Evolutionary conservation across 2,329 filamentous ascomycete genomes (phyloP), one percentile per base, ranked within the genome.

Genomic region (Sphaerulina populicola): DNA sequence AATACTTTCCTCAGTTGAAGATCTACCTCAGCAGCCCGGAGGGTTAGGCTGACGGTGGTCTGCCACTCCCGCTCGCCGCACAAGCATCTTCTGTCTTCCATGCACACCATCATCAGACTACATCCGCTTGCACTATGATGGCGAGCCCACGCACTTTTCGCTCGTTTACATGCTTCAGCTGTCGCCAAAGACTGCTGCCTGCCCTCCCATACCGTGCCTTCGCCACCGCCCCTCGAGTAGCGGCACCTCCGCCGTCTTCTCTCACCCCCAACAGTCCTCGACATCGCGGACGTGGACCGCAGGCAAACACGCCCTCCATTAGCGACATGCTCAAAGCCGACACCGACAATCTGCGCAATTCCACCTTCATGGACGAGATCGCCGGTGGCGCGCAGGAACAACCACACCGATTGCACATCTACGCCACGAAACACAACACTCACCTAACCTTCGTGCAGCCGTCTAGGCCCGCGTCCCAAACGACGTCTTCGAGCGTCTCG

Each of bases 371-470:
- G 11, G 31, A 53, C n/a, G 63, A 62, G 35, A 49, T 60, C 37
- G 52, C 54, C 36, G 45, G 55, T 15, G 48, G 18, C 29, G 6
- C 14, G 12, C 35, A 35, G 35, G 48, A 60, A 12, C 49, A 52
- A 39, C 84, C 86, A 2, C 88, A 88, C 73, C 88, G 94, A 68
- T 78, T 98, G 57, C 88, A 95, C 73, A 76, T 98, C 68, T 91
- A 82, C 71, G 74, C 85, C 27, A 84, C 86, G 68, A 94, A 88
- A 73, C 93, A 96, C 79, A 98, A 98, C 74, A 93, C 88, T 15
- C 88, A 97, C 71, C 79, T 98, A 63, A 96, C 90, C 1, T 80
- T 96, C 59, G 88, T 89, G 18, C 83, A 84, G 64, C 90, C 93
- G 27, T 49, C 62, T 4, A 53, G 51, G 21, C 52, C 60, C 1